Evolutionary conservation across 1,139 yeast species (phyloP), one percentile per base, ranked within the genome.

Genomic region (Magnusiomyces ingens): DNA sequence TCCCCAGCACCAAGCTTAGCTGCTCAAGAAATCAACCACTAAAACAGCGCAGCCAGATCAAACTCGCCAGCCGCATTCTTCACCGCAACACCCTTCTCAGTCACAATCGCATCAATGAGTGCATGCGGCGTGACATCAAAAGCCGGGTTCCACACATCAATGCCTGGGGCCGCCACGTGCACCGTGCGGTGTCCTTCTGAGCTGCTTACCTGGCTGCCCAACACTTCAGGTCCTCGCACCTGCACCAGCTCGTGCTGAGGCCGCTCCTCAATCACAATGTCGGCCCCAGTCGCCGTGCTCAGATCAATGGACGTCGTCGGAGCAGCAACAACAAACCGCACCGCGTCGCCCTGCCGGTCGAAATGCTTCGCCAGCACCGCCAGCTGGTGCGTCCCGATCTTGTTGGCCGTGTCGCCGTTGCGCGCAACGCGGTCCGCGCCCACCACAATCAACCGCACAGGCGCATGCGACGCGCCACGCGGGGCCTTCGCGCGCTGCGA

Each of bases 391-490:
- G 98, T 93, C n/a, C 99, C 99, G 56, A 93, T 93, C 70, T 93
- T 93, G 72, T 93, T 93, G 1, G 98, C 98, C 26, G 96, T 82
- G 66, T 93, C 99, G 54, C 99, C 99, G 68, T 90, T 70, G 12
- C 61, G 60, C 1, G 91, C 97, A 40, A 93, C 85, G 67, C 99
- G 79, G 67, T 93, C 99, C n/a, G 98, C 97, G 46, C 99, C 99
- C n/a, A 87, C 98, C 52, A 93, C 88, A 35, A 91, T 84, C 50
- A 90, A 88, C 67, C 85, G 85, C 53, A 93, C 80, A 43, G 67
- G 68, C 1, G 86, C 95, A 64, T 55, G 70, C n/a, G 40, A n/a
- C 21, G 43, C 26, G 13, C 53, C 53, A 11, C 53, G 44, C 6
- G 57, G 54, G 35, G 18, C 35, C 5, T 19, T 12, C 50, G 59